phyloP scores from a whole-genome alignment of 1,284 basidiomycete species.

The Ustilago vetiveriae region DNA sequence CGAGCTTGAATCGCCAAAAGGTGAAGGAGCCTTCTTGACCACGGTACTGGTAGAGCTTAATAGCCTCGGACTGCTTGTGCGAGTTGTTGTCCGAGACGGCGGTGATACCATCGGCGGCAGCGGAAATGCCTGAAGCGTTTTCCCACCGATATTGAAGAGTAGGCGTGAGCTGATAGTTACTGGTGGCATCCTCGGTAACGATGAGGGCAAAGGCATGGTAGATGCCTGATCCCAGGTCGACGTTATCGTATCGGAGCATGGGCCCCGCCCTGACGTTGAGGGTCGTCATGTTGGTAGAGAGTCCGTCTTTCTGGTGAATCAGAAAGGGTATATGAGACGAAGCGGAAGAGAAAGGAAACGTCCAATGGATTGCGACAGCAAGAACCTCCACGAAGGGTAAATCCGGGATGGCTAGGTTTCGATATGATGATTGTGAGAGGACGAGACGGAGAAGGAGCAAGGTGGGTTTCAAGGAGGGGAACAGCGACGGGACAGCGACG shows the following conservation, averaged over 20 bases:
- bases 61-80: slow-evolving; percentile 69
- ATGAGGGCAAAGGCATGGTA: slow-evolving; percentile 77
- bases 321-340: no score
- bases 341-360: not conserved
- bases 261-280: slow-evolving; percentile 73
- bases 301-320: not conserved
- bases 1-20: slow-evolving; percentile 93
- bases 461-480: no score
- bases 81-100: slow-evolving; percentile 31
- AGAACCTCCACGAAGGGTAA: no score
- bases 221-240: slow-evolving; percentile 72
- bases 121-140: slow-evolving; percentile 19
- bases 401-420: no score
- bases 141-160: slow-evolving; percentile 76
- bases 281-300: slow-evolving; percentile 42
- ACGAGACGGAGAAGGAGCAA: no score
- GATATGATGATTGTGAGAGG: no score
- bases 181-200: slow-evolving; percentile 76
- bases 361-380: not conserved
- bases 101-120: slow-evolving; percentile 33
- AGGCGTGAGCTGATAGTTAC: slow-evolving; percentile 70
- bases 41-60: slow-evolving; percentile 83
- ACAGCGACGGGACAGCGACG: no score
- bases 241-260: slow-evolving; percentile 88
- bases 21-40: slow-evolving; percentile 78